phyloP scores from a whole-genome alignment of 495 filamentous ascomycete species.

The Xylaria nigripes region DNA sequence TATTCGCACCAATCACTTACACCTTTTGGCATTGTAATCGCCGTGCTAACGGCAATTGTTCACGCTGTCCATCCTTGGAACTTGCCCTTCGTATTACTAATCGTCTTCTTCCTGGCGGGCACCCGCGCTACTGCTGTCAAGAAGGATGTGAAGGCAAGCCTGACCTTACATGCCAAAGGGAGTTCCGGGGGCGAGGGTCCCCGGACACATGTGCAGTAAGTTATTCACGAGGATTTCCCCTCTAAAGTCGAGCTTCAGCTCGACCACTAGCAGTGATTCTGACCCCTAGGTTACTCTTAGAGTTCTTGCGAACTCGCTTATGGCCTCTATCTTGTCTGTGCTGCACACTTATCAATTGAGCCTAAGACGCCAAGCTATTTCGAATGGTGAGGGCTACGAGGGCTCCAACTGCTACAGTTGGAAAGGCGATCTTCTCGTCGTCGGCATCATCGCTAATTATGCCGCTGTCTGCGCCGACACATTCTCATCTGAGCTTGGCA shows the following conservation, averaged over 20 bases:
- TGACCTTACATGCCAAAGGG: conserved; percentile 71
- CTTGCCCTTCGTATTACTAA: conserved; percentile 72
- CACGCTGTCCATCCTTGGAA: conserved; percentile 90
- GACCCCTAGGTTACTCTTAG: not conserved
- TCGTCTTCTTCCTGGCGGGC: conserved; percentile 79
- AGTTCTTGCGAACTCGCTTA: conserved; percentile 80
- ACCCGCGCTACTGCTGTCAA: conserved; percentile 81
- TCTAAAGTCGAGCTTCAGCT: not conserved
- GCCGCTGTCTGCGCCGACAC: conserved; percentile 88
- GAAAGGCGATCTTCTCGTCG: conserved; percentile 47
- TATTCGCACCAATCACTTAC: conserved; percentile 69
- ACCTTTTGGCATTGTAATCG: conserved; percentile 58
- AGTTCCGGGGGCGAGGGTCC: conserved; percentile 55
- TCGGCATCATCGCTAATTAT: conserved; percentile 66
- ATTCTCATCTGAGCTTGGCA: conserved; percentile 91
- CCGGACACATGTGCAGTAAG: conserved; percentile 65
- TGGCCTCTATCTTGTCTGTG: conserved; percentile 64
- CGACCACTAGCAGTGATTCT: not conserved
- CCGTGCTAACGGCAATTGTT: conserved; percentile 60
- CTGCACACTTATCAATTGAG: conserved; percentile 61
- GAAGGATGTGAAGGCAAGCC: conserved; percentile 69
- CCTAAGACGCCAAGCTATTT: conserved; percentile 28
- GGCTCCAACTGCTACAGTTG: conserved; percentile 41
- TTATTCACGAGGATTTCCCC: not conserved
- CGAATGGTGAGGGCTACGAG: conserved; percentile 8